Evolutionary conservation across 495 filamentous ascomycete species (phyloP).

Genomic region (Lichenothelia convexa): DNA sequence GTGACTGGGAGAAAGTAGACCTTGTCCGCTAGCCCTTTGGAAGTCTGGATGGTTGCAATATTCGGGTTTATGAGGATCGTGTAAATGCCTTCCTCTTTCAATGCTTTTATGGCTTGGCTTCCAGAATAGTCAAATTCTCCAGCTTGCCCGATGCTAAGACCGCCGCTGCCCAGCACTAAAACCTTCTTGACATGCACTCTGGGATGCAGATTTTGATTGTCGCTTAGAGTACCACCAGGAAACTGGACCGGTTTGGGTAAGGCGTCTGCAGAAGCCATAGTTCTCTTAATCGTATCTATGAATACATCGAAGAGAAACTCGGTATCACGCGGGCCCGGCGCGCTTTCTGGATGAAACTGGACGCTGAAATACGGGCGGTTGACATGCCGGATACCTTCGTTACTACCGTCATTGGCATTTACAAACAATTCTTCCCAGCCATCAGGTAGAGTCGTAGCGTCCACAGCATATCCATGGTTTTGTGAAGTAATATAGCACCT

Average conservation of each 20-base stretch:
- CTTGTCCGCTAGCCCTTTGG: conserved; percentile 87
- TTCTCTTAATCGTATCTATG: conserved; percentile 60
- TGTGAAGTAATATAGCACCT: conserved; percentile 97
- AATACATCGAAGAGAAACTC: conserved; percentile 96
- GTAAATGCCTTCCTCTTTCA: conserved; percentile 91
- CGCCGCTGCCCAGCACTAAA: conserved; percentile 80
- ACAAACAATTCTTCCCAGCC: conserved; percentile 89
- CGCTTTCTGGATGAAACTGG: conserved; percentile 96
- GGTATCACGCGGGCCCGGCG: conserved; percentile 87
- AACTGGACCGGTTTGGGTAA: conserved; percentile 58
- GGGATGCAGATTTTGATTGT: conserved; percentile 58
- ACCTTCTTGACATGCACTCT: conserved; percentile 81
- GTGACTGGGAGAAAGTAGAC: conserved; percentile 97
- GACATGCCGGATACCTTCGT: conserved; percentile 85
- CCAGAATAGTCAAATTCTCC: conserved; percentile 99
- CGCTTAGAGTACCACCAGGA: conserved; percentile 62
- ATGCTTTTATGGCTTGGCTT: conserved; percentile 79
- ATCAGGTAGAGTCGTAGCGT: conserved; percentile 49
- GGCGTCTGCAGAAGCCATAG: conserved; percentile 37
- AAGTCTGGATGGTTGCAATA: conserved; percentile 97
- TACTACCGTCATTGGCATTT: conserved; percentile 94
- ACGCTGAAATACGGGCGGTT: conserved; percentile 88
- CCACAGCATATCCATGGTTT: conserved; percentile 91
- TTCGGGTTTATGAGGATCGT: conserved; percentile 97
- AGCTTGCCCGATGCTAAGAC: conserved; percentile 88